These are phyloP conservation scores for Neodidymelliopsis sp. DNA, from an alignment of 2,329 filamentous ascomycete genomes.

Conservation along the genomic window DNA sequence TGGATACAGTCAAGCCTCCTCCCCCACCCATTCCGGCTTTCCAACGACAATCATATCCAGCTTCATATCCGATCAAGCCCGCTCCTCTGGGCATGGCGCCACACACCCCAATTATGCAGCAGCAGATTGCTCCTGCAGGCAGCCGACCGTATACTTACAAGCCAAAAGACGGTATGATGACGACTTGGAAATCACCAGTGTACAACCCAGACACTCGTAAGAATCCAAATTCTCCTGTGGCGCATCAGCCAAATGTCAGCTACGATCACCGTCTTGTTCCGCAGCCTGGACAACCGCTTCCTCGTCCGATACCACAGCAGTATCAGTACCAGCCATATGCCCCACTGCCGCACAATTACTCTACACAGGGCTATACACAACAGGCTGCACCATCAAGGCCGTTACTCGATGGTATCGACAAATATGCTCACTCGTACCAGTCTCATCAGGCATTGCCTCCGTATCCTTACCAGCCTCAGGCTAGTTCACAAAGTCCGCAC, in stretches of 20 bases:
- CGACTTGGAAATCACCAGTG: slow-evolving; percentile 37
- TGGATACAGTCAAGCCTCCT: slow-evolving; percentile 67
- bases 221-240: slow-evolving; percentile 48
- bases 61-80: slow-evolving; percentile 57
- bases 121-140: slow-evolving; percentile 25
- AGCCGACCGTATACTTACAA: slow-evolving; percentile 44
- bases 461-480: slow-evolving; percentile 33
- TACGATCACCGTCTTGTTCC: slow-evolving; percentile 42
- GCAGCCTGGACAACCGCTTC: slow-evolving; percentile 33
- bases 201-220: slow-evolving; percentile 46
- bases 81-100: slow-evolving; percentile 42
- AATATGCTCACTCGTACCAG: slow-evolving; percentile 37
- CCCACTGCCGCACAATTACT: slow-evolving; percentile 33
- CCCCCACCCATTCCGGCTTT: slow-evolving; percentile 41
- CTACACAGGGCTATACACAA: slow-evolving; percentile 33
- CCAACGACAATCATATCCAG: slow-evolving; percentile 41
- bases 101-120: slow-evolving; percentile 41
- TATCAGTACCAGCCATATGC: slow-evolving; percentile 39
- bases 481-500: slow-evolving; percentile 19
- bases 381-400: slow-evolving; percentile 31
- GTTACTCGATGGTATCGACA: slow-evolving; percentile 32
- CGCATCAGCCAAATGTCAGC: slow-evolving; percentile 48
- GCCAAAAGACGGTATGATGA: slow-evolving; percentile 37
- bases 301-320: slow-evolving; percentile 26
- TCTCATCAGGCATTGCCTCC: slow-evolving; percentile 29